These are phyloP conservation scores for Clonostachys solani DNA, from an alignment of 2,329 filamentous ascomycete genomes.

Conservation along the genomic window DNA sequence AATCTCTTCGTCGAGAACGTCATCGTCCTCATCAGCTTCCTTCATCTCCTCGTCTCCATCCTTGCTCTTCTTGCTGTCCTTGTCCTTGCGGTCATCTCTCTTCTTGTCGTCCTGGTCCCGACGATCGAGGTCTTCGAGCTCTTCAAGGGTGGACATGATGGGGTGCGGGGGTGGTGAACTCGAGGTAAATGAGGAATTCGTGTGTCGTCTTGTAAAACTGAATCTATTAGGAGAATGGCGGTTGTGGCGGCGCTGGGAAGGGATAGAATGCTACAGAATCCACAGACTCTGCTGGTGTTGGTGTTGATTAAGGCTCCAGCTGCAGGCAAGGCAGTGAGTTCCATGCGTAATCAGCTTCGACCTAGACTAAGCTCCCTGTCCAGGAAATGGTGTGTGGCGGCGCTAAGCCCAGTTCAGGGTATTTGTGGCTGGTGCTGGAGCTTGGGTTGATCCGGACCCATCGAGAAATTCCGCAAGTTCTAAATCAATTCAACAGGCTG, in stretches of 20 bases:
- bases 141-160: conserved; percentile 85
- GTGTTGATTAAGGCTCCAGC: too few relatives aligned
- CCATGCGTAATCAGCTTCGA: conserved; percentile 12
- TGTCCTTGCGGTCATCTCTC: conserved; percentile 23
- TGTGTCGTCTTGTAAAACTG: not conserved
- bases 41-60: conserved; percentile 79
- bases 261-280: too few relatives aligned
- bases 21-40: conserved; percentile 57
- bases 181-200: not conserved
- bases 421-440: not conserved
- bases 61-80: conserved; percentile 37
- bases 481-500: too few relatives aligned
- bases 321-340: conserved; percentile 12
- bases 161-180: conserved; percentile 1
- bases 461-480: not conserved
- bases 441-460: conserved; percentile 3
- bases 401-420: not conserved
- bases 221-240: not conserved
- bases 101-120: conserved; percentile 69
- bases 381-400: not conserved
- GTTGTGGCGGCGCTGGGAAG: too few relatives aligned
- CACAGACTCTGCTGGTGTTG: too few relatives aligned
- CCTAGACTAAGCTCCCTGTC: conserved; percentile 1
- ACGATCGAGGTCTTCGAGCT: conserved; percentile 85
- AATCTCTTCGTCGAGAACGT: conserved; percentile 89